Base-by-base conservation (phyloP, 805 yeast genomes). In the Kodamaea restingae region DNA sequence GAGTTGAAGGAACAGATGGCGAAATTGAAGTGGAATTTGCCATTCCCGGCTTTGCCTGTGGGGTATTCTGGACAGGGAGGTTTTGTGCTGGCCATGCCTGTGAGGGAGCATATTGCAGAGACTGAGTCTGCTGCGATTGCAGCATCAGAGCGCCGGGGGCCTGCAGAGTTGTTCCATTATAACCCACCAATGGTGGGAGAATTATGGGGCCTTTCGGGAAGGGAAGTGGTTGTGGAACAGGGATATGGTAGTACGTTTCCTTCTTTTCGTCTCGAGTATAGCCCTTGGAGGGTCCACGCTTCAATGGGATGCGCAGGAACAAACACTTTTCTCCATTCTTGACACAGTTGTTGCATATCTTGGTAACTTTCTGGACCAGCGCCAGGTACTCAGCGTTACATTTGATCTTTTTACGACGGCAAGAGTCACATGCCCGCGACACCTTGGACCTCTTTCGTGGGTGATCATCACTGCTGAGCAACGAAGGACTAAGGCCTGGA, bases 251-350 rank as follows among this genome's bases (percentile, higher is more conserved):
- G 12, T 31, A 31, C 2, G 28, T 28, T 9, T 38, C 32, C 12
- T 38, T 70, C 39, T 63, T 70, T 32, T 59, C 50, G 39, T 67
- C 75, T 36, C 71, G 60, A n/a, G 70, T 65, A 47, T 76, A 81
- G 1, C 91, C 91, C 51, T 83, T 84, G 1, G 83, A 71, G 0
- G 95, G 95, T 0, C 95, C 95, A 48, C 95, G 63, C 50, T 84
- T 84, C 55, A 84, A 56, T 0, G 90, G 95, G 2, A 80, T 71
- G 36, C 91, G 65, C 15, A 81, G 80, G 54, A 83, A 84, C 2
- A 82, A 68, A 56, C 95, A 84, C 2, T 52, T 54, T 34, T 81
- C 88, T 34, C 70, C 71, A 49, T 70, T 77, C 52, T 77, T 79
- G 11, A 61, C 54, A 57, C 95, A 84, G 46, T 76, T 80, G 10